Conservation (phyloP, 805 yeast species). For the Wickerhamiella sorbophila region DNA sequence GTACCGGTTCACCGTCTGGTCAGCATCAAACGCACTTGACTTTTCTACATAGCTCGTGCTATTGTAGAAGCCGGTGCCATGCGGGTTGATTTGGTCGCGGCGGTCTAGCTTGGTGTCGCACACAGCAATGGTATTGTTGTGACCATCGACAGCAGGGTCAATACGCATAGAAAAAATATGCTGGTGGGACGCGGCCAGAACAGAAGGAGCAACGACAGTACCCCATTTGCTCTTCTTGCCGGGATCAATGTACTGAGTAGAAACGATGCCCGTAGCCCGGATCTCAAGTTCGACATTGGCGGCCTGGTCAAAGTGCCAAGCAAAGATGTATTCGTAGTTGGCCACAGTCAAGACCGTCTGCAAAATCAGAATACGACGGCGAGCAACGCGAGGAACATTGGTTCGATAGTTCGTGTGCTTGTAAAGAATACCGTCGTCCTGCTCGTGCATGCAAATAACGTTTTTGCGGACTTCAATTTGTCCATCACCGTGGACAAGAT, state of each 20-base stretch:
- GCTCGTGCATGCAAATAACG: slow-evolving; percentile 74
- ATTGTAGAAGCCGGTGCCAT: slow-evolving; percentile 54
- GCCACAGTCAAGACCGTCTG: slow-evolving; percentile 78
- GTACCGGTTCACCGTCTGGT: slow-evolving; percentile 61
- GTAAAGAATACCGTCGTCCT: slow-evolving; percentile 63
- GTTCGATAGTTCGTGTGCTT: slow-evolving; percentile 66
- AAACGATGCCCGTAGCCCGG: slow-evolving; percentile 74
- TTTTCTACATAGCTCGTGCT: slow-evolving; percentile 51
- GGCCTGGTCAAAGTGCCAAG: slow-evolving; percentile 60
- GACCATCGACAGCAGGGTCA: slow-evolving; percentile 73
- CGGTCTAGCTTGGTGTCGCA: slow-evolving; percentile 58
- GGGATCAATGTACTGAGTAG: slow-evolving; percentile 72
- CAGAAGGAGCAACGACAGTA: slow-evolving; percentile 65
- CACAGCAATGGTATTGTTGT: slow-evolving; percentile 55
- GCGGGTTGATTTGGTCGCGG: slow-evolving; percentile 42
- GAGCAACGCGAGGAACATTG: slow-evolving; percentile 59
- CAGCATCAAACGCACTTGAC: slow-evolving; percentile 57
- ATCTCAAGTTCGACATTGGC: slow-evolving; percentile 67
- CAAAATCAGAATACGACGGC: slow-evolving; percentile 65
- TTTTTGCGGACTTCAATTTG: slow-evolving; percentile 48
- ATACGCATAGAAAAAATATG: slow-evolving; percentile 67
- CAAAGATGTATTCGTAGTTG: slow-evolving; percentile 66
- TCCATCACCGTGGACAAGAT: slow-evolving; percentile 43
- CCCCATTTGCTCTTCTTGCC: slow-evolving; percentile 54
- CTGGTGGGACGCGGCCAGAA: slow-evolving; percentile 74